These are phyloP conservation scores for Agapanthus africanus DNA, from an alignment of 106 monocot genomes.

Conservation along the genomic window DNA sequence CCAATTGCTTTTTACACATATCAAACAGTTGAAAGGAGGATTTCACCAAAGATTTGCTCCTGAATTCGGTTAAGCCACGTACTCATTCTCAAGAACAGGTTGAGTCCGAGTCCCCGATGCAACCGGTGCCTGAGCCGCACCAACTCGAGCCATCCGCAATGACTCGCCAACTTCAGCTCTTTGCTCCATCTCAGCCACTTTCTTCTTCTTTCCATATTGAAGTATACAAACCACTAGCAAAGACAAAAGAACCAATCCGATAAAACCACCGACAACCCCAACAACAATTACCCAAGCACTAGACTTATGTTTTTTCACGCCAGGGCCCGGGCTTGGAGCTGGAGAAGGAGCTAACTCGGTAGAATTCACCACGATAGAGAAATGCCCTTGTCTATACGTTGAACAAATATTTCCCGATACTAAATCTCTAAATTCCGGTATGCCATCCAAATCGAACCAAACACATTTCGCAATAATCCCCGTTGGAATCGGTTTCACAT, in stretches of 20 bases:
- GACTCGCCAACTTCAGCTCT: slow-evolving; percentile 42
- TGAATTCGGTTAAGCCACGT: slow-evolving; percentile 18
- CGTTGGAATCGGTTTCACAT: slow-evolving; percentile 13
- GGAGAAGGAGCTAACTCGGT: slow-evolving; percentile 35
- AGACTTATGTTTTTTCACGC: slow-evolving; percentile 17
- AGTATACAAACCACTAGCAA: slow-evolving; percentile 24
- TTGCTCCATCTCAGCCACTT: slow-evolving; percentile 43
- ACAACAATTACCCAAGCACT: slow-evolving; percentile 53
- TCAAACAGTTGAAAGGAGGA: slow-evolving; percentile 11
- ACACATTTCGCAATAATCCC: slow-evolving; percentile 43
- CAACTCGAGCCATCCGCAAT: slow-evolving; percentile 34
- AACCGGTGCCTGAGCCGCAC: slow-evolving; percentile 48
- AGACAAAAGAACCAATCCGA: slow-evolving; percentile 34
- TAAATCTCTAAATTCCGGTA: slow-evolving; percentile 42
- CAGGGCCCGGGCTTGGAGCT: not conserved
- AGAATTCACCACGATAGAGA: slow-evolving; percentile 60
- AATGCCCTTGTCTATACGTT: slow-evolving; percentile 57
- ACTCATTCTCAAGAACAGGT: slow-evolving; percentile 60
- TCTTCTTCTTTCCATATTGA: slow-evolving; percentile 24
- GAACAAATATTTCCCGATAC: slow-evolving; percentile 36
- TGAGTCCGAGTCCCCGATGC: slow-evolving; percentile 49
- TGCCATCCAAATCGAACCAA: slow-evolving; percentile 55
- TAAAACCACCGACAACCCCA: slow-evolving; percentile 29
- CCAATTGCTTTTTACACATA: slow-evolving; percentile 22
- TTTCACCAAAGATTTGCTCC: no score